Conservation (phyloP, 768 basidiomycete genomes). For the Cyathus striatus region DNA sequence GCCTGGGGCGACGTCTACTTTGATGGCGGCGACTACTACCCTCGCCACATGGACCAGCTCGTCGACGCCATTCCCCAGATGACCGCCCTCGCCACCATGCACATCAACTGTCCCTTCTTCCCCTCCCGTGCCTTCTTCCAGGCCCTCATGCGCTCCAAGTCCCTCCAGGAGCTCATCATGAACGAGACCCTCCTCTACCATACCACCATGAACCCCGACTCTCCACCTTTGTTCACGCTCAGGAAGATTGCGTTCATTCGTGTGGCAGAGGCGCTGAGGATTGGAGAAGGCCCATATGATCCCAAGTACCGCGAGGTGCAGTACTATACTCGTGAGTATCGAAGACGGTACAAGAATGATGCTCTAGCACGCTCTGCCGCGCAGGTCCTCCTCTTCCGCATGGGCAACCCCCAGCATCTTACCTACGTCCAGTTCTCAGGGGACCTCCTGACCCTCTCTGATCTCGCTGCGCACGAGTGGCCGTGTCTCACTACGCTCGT, state of each 20-base stretch:
- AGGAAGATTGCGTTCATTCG: conserved; percentile 29
- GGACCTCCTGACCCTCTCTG: conserved; percentile 25
- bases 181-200: conserved; percentile 34
- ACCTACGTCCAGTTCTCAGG: conserved; percentile 33
- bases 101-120: conserved; percentile 33
- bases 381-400: conserved; percentile 22
- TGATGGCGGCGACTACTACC: conserved; percentile 25
- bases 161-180: conserved; percentile 29
- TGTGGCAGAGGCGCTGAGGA: conserved; percentile 33
- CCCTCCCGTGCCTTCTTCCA: conserved; percentile 29
- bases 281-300: conserved; percentile 36
- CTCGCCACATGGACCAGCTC: conserved; percentile 30
- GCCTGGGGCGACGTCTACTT: conserved; percentile 33
- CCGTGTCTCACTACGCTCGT: conserved; percentile 30
- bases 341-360: conserved; percentile 31
- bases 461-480: conserved; percentile 25
- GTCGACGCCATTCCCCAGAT: conserved; percentile 30
- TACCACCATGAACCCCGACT: conserved; percentile 20
- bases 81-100: conserved; percentile 25
- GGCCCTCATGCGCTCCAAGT: conserved; percentile 27
- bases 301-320: conserved; percentile 25
- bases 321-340: conserved; percentile 34
- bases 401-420: conserved; percentile 22
- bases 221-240: conserved; percentile 24
- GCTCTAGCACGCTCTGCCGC: conserved; percentile 24